Base-by-base conservation (phyloP, 2,329 filamentous ascomycete genomes). In the Ceratocystis albifundus region DNA sequence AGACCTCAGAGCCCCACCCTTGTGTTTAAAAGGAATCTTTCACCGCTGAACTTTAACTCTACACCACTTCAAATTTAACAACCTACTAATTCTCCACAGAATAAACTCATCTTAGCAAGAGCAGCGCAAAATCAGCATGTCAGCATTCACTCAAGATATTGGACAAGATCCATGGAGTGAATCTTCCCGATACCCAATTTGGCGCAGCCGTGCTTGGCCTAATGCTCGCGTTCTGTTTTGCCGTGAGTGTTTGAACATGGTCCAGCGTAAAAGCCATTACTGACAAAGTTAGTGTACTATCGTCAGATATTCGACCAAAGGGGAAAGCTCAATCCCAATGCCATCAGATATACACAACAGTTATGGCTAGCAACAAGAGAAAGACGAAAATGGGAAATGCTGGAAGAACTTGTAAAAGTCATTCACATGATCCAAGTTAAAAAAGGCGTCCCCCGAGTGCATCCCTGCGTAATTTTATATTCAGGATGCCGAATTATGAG, bases 341-440 rank as follows among this genome's bases (percentile, higher is more conserved):
- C 48, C 20, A 55, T 65, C 20, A 10, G 46, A 25, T 55, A 36
- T 15, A 46, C 30, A n/a, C 62, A 55, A 17, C 25, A 20, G 20
- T 20, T 65, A 22, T 65, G 62, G 46, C 48, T 65, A 32, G 22
- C 22, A 17, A 55, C 62, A 2, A 20, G 6, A 8, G 62, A 65
- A 41, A 65, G 41, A 22, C 46, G 57, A 55, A 65, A 65, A 36
- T 65, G 46, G 62, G 46, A 55, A 12, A 45, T 65, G 46, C 28
- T 65, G 4, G 62, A 65, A 36, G 46, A 46, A 32, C 46, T 57
- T 41, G 46, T 65, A 3, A 55, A 55, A 41, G 15, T 57, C 15
- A 65, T 65, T 10, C 62, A 65, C n/a, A 44, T 32, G 28, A 65
- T 65, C 25, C 61, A 64, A 32, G 20, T 17, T 30, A 8, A 64